Conservation (phyloP, 1,284 basidiomycete species). For the Boletus sp. region DNA sequence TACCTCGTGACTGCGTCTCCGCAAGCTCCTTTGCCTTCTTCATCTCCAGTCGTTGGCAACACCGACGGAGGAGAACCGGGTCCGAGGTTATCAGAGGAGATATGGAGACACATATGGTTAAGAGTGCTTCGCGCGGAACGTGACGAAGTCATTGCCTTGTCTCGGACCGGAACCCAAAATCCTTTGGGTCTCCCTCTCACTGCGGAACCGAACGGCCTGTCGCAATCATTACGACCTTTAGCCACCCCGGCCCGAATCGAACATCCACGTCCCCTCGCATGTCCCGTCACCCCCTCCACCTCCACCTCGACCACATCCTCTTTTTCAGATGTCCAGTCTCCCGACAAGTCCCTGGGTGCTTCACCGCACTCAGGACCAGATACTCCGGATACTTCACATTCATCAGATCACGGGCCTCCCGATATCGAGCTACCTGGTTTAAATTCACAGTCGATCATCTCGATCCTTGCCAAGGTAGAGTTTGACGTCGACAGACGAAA, state of each 20-base stretch:
- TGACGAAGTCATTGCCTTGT: conserved; percentile 50
- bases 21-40: conserved; percentile 23
- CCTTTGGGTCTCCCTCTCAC: conserved; percentile 47
- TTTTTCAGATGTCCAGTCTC: conserved; percentile 48
- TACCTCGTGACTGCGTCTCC: conserved; percentile 64
- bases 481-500: conserved; percentile 80
- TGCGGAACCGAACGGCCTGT: conserved; percentile 42
- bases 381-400: conserved; percentile 61
- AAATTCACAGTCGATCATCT: conserved; percentile 63
- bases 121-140: conserved; percentile 69
- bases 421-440: conserved; percentile 69
- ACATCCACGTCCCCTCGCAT: conserved; percentile 38
- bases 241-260: conserved; percentile 46
- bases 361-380: conserved; percentile 51
- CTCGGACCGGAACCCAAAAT: conserved; percentile 45
- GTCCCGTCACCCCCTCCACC: conserved; percentile 51
- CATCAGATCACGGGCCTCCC: conserved; percentile 48
- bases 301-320: conserved; percentile 58
- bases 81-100: conserved; percentile 78
- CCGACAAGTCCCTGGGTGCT: conserved; percentile 51
- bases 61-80: conserved; percentile 57
- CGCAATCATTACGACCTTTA: conserved; percentile 50
- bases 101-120: conserved; percentile 82
- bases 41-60: conserved; percentile 28
- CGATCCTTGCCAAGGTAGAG: conserved; percentile 85